These are phyloP conservation scores for Parasitella parasitica DNA, from an alignment of 371 early-diverging fungal species.

Conservation along the genomic window DNA sequence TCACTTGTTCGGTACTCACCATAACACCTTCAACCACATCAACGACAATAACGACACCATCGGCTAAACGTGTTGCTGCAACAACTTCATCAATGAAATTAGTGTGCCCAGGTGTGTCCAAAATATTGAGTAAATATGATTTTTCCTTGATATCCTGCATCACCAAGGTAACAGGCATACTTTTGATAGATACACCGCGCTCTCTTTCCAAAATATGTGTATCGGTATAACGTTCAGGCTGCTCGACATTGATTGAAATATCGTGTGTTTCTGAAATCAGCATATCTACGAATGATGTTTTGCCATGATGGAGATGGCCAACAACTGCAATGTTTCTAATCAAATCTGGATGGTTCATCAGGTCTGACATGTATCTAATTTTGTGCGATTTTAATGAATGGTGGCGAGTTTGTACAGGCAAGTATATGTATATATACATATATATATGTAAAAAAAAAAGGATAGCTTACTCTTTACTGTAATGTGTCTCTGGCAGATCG, in stretches of 20 bases:
- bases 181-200: slow-evolving; percentile 88
- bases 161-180: slow-evolving; percentile 91
- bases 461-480: slow-evolving; percentile 89
- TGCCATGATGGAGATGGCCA: slow-evolving; percentile 97
- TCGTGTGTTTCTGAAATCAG: slow-evolving; percentile 88
- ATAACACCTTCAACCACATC: slow-evolving; percentile 97
- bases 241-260: slow-evolving; percentile 59
- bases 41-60: slow-evolving; percentile 94
- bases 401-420: too few relatives aligned
- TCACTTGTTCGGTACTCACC: slow-evolving; percentile 91
- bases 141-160: slow-evolving; percentile 86
- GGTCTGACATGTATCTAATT: slow-evolving; percentile 88
- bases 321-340: slow-evolving; percentile 88
- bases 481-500: slow-evolving; percentile 81
- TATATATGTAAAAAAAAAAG: too few relatives aligned
- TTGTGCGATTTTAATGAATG: too few relatives aligned
- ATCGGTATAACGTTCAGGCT: slow-evolving; percentile 86
- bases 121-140: slow-evolving; percentile 84
- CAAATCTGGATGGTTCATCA: slow-evolving; percentile 79
- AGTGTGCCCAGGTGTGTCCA: slow-evolving; percentile 97
- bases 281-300: slow-evolving; percentile 92
- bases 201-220: slow-evolving; percentile 90
- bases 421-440: too few relatives aligned
- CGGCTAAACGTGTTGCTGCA: slow-evolving; percentile 83
- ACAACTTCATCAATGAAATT: slow-evolving; percentile 94